Evolutionary conservation across 306 rosid genomes (phyloP), one percentile per base, ranked within the genome.

Genomic region (Lathyrus oleraceus): DNA sequence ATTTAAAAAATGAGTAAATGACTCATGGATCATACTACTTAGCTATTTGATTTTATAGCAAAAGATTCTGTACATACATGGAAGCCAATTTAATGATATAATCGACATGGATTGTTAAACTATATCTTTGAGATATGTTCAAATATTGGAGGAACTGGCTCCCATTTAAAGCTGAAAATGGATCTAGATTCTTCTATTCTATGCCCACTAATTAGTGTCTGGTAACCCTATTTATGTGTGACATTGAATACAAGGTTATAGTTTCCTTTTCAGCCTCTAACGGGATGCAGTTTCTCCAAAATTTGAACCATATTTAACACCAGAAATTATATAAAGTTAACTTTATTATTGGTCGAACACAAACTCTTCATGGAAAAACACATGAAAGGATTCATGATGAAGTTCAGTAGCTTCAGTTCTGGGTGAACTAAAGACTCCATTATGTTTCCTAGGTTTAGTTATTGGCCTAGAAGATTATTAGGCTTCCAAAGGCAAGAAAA

Each of bases 31-130:
- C 11, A n/a, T 23, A 13, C 14, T 19, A 51, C 25, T 36, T 13
- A 49, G 73, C 49, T 68, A 35, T 68, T 35, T 68, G 45, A 48
- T 68, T 36, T 25, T 49, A 28, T 67, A 51, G 28, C 51, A 5
- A 30, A 67, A 38, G 63, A 38, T 12, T 52, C 3, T 9, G 5
- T 40, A 38, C 28, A n/a, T 67, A 36, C 51, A 36, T 51, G 6
- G 47, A 13, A 40, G 32, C 49, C 27, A 62, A 57, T 57, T 56
- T 45, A 6, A 62, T 14, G 49, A 19, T 19, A 57, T 57, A 57
- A 16, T 30, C 7, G 10, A 35, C 10, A 35, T 35, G 39, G 8
- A 35, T 35, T 35, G 39, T 35, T 35, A 35, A 35, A 7, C 39
- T 67, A 51, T 57, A 12, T 12, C 36, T 65, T 43, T 7, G 8